Evolutionary conservation across 1,284 basidiomycete genomes (phyloP).

Genomic region (Agaricales sp.): DNA sequence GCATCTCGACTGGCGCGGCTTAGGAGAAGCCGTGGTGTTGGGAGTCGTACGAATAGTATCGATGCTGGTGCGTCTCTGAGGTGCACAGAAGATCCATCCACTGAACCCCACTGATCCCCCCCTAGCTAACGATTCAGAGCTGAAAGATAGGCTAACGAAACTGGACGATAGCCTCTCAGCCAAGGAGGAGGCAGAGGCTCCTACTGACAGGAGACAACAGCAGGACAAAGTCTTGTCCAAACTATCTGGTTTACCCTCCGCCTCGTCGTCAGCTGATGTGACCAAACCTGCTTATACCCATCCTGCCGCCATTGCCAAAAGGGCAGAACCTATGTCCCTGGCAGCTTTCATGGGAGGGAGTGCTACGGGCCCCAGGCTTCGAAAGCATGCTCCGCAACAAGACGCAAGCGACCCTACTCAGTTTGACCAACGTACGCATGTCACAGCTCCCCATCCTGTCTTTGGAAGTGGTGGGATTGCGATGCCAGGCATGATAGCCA

Average conservation of each 20-base stretch:
- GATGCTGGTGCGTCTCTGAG: slow-evolving; percentile 41
- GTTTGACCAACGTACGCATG: slow-evolving; percentile 48
- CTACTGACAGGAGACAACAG: slow-evolving; percentile 25
- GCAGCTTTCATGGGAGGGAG: slow-evolving; percentile 72
- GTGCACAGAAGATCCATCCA: no score
- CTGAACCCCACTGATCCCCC: no score
- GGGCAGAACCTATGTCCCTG: slow-evolving; percentile 47
- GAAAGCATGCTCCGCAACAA: slow-evolving; percentile 57
- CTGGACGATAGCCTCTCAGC: slow-evolving; percentile 13
- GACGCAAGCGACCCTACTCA: slow-evolving; percentile 55
- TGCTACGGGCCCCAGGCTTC: slow-evolving; percentile 60
- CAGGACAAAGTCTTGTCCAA: slow-evolving; percentile 38
- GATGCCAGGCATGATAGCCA: slow-evolving; percentile 48
- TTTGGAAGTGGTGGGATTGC: slow-evolving; percentile 66
- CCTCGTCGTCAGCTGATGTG: slow-evolving; percentile 5
- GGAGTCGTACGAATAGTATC: slow-evolving; percentile 26
- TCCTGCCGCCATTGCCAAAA: slow-evolving; percentile 12
- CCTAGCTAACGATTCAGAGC: slow-evolving; percentile 11
- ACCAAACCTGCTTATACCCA: neutral
- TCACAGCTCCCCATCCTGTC: slow-evolving; percentile 52
- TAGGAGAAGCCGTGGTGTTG: slow-evolving; percentile 45
- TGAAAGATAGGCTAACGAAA: slow-evolving; percentile 5
- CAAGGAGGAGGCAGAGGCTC: slow-evolving; percentile 19
- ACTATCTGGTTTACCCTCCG: slow-evolving; percentile 19
- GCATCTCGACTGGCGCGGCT: slow-evolving; percentile 58